phyloP scores from a whole-genome alignment of 2,329 filamentous ascomycete species.

The Didymosphaeria variabile region DNA sequence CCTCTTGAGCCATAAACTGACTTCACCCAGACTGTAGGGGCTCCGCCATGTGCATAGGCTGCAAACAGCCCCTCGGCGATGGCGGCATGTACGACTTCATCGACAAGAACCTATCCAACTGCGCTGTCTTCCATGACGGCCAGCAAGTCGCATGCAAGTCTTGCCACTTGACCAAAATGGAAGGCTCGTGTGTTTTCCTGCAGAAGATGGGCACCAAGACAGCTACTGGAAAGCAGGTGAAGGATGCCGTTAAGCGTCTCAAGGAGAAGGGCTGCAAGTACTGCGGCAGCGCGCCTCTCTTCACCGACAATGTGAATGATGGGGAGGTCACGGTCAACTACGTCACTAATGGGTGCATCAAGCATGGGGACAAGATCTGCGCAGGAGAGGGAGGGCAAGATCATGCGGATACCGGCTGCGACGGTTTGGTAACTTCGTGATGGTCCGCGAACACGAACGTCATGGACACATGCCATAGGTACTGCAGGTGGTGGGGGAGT shows the following conservation, averaged over 20 bases:
- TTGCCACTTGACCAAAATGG: neutral
- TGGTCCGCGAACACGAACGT: neutral
- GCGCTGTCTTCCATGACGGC: neutral
- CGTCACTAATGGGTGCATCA: conserved; percentile 6
- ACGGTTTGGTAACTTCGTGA: neutral
- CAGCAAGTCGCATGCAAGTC: conserved; percentile 11
- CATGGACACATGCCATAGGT: too few species aligned
- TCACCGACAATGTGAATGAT: neutral
- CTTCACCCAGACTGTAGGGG: conserved; percentile 1
- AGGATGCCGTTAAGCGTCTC: conserved; percentile 1
- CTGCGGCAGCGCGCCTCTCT: conserved; percentile 2
- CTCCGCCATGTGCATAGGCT: neutral
- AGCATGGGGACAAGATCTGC: conserved; percentile 11
- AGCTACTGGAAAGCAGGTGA: conserved; percentile 6
- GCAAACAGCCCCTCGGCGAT: conserved; percentile 10
- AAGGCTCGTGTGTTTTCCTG: conserved; percentile 8
- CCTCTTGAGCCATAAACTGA: neutral
- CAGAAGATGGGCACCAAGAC: neutral
- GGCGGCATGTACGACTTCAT: conserved; percentile 4
- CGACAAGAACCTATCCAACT: neutral
- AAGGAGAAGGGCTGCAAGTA: neutral
- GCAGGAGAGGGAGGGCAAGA: neutral
- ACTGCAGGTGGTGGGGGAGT: too few species aligned
- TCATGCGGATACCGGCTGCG: neutral
- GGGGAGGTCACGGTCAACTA: conserved; percentile 8